Percentiles rank a stretch among this genome's conserved stretches.
phyloP scores from a whole-genome alignment of 345 rosid species.

The Psidium guajava region DNA sequence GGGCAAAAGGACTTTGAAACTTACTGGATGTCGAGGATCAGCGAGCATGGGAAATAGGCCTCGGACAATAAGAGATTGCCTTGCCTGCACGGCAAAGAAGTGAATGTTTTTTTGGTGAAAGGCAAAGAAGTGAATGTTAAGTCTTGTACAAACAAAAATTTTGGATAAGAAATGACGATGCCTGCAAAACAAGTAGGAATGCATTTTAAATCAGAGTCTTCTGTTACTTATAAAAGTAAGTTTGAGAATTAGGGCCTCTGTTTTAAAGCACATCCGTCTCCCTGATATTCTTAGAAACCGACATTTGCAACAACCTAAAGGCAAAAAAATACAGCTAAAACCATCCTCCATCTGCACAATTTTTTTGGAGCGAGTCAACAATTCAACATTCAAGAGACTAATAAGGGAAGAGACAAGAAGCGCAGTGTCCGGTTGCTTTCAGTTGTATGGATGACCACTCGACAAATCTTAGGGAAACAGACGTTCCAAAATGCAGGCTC shows the following conservation, averaged over 20 bases:
- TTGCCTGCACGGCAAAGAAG: constrained; percentile 27
- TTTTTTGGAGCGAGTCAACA: not conserved
- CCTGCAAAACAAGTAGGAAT: not conserved
- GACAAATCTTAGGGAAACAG: not conserved
- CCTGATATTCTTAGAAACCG: not conserved
- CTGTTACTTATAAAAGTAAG: not conserved
- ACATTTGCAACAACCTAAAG: not conserved
- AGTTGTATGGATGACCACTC: not conserved
- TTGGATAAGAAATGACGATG: not conserved
- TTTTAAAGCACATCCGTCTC: not conserved
- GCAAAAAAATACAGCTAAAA: not conserved
- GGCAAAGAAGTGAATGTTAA: not conserved
- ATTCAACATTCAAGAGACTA: not conserved
- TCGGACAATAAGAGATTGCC: constrained; percentile 58
- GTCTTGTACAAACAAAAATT: not conserved
- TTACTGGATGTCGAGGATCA: constrained; percentile 48
- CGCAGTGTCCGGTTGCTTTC: not conserved
- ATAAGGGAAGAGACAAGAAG: not conserved
- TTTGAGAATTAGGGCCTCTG: not conserved
- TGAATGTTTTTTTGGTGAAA: no score
- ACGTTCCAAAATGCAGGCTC: not conserved
- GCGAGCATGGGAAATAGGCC: constrained; percentile 64
- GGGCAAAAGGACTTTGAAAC: not conserved
- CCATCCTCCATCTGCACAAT: not conserved
- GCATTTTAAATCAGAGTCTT: not conserved